These are phyloP conservation scores for Lagerstroemia speciosa DNA, from an alignment of 345 rosid species.

Conservation along the genomic window DNA sequence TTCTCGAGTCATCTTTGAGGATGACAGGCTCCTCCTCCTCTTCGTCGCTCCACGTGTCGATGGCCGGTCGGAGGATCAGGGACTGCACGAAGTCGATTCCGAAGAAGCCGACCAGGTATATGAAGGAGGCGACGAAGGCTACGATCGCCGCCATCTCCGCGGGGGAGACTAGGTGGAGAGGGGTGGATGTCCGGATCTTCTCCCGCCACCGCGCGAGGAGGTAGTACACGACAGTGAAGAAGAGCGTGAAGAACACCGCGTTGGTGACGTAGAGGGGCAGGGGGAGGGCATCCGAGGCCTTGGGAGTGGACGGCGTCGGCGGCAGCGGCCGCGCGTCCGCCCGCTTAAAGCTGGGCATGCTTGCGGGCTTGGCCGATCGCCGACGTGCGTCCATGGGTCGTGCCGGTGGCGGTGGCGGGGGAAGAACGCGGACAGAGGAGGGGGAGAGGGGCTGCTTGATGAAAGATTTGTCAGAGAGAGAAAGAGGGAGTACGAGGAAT, in stretches of 20 bases:
- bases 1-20: slow-evolving; percentile 26
- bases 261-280: slow-evolving; percentile 47
- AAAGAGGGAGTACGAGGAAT: not conserved
- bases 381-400: slow-evolving; percentile 14
- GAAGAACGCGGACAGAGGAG: not conserved
- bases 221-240: slow-evolving; percentile 56
- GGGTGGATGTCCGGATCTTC: slow-evolving; percentile 59
- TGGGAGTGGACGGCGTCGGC: slow-evolving; percentile 6
- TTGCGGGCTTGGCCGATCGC: not conserved
- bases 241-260: slow-evolving; percentile 49
- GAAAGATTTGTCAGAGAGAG: not conserved
- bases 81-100: slow-evolving; percentile 65
- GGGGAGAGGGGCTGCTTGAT: not conserved
- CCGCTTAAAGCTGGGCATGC: not conserved
- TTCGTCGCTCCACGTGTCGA: slow-evolving; percentile 39
- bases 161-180: slow-evolving; percentile 44
- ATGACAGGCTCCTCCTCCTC: slow-evolving; percentile 33
- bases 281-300: slow-evolving; percentile 44
- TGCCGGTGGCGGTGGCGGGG: slow-evolving; percentile 3
- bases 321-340: slow-evolving; percentile 3
- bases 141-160: slow-evolving; percentile 51
- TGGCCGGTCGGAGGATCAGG: slow-evolving; percentile 33
- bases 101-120: slow-evolving; percentile 55
- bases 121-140: slow-evolving; percentile 43
- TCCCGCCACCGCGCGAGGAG: slow-evolving; percentile 66